Conservation (phyloP, 202 grass and related monocot species). For the Cymbopogon flexuosus region DNA sequence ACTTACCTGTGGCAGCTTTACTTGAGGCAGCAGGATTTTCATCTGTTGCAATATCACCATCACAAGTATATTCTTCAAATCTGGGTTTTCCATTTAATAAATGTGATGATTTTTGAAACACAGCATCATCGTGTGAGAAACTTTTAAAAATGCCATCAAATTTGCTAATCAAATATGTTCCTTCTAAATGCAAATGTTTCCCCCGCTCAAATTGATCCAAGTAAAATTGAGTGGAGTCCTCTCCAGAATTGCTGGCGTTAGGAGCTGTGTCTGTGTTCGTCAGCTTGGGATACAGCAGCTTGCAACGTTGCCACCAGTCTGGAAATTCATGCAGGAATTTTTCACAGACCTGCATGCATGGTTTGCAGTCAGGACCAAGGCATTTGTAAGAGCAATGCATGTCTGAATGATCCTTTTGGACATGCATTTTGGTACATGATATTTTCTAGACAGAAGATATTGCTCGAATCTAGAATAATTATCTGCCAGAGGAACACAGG, state of each 20-base stretch:
- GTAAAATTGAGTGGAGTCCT: neutral
- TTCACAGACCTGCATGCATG: conserved; percentile 29
- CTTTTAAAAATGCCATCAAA: neutral
- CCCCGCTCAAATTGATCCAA: conserved; percentile 28
- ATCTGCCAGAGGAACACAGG: neutral
- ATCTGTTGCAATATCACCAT: neutral
- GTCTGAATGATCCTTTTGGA: neutral
- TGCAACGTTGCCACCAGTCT: conserved; percentile 33
- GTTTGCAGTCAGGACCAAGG: conserved; percentile 14
- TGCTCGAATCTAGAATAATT: neutral
- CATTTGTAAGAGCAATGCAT: conserved; percentile 11
- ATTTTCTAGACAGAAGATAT: neutral
- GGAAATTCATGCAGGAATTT: conserved; percentile 43
- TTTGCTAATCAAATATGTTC: neutral
- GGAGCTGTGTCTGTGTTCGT: neutral
- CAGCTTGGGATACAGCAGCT: neutral
- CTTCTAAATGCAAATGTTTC: neutral
- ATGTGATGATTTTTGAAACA: neutral
- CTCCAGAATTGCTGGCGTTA: neutral
- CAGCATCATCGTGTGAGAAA: neutral
- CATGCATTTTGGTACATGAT: neutral
- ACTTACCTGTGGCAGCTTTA: neutral
- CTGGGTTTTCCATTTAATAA: conserved; percentile 10
- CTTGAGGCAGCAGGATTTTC: conserved; percentile 12
- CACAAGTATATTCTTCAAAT: conserved; percentile 30